These are phyloP conservation scores for Gossypium bickii DNA, from an alignment of 345 rosid species.

Conservation along the genomic window DNA sequence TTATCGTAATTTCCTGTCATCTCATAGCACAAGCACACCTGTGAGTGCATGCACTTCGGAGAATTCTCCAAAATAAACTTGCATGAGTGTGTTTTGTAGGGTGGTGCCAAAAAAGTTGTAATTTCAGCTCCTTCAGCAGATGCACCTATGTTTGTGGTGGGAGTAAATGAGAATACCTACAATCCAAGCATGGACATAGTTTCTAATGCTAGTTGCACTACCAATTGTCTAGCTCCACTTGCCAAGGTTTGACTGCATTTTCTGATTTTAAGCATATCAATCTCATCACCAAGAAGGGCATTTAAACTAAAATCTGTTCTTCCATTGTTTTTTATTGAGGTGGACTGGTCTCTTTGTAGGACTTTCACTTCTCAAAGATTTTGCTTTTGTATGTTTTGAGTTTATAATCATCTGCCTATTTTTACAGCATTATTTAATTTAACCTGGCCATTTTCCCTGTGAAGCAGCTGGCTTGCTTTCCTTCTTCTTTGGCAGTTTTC, in stretches of 20 bases:
- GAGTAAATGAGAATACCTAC: conserved; percentile 90
- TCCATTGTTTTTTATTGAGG: neutral
- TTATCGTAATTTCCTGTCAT: neutral
- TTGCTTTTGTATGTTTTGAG: neutral
- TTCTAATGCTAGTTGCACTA: conserved; percentile 99
- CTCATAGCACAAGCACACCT: neutral
- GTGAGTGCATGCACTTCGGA: neutral
- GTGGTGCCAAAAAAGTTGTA: conserved; percentile 91
- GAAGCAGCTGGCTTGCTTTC: neutral
- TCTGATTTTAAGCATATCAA: conserved; percentile 5
- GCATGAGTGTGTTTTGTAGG: conserved; percentile 41
- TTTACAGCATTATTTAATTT: neutral
- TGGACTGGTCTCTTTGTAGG: neutral
- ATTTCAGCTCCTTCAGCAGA: conserved; percentile 99
- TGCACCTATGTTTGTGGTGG: conserved; percentile 99
- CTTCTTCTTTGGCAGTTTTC: neutral
- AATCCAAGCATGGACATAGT: conserved; percentile 84
- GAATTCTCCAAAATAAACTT: neutral
- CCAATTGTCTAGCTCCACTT: conserved; percentile 99
- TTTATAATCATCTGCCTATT: neutral
- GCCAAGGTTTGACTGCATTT: conserved; percentile 67
- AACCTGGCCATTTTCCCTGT: neutral
- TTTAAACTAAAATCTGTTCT: neutral
- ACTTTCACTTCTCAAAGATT: neutral
- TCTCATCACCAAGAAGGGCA: neutral